Percentiles rank a stretch among this genome's conserved stretches.
Evolutionary conservation across 2,329 filamentous ascomycete genomes (phyloP).

Genomic region (Beauveria bassiana): DNA sequence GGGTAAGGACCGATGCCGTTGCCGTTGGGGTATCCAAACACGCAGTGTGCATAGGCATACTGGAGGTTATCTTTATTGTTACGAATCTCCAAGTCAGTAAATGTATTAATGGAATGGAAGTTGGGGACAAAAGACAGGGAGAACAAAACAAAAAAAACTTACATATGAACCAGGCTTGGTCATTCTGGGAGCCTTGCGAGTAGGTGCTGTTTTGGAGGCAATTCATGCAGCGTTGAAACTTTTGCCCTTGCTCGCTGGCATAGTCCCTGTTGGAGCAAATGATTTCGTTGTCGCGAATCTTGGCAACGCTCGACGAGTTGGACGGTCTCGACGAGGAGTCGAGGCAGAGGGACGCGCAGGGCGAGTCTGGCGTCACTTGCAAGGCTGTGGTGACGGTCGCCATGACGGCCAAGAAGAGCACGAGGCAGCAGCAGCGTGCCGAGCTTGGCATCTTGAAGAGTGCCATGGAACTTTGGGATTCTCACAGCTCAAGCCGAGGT

Average conservation of each 20-base stretch:
- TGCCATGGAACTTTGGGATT: background rate
- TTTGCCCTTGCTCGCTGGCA: slow-evolving; percentile 31
- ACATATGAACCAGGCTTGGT: slow-evolving; percentile 51
- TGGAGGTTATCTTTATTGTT: slow-evolving; percentile 41
- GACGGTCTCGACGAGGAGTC: slow-evolving; percentile 34
- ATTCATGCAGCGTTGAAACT: slow-evolving; percentile 41
- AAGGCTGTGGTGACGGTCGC: slow-evolving; percentile 27
- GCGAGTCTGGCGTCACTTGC: slow-evolving; percentile 46
- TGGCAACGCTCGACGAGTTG: slow-evolving; percentile 39
- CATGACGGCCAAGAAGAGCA: slow-evolving; percentile 1
- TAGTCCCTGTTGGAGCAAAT: slow-evolving; percentile 40
- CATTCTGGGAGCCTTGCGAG: slow-evolving; percentile 38
- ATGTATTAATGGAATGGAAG: no score
- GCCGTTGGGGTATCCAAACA: slow-evolving; percentile 45
- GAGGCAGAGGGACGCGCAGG: slow-evolving; percentile 43
- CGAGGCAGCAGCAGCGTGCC: background rate
- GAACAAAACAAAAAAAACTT: slow-evolving; percentile 22
- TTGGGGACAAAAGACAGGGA: background rate
- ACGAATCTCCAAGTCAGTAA: no score
- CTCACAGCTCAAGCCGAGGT: no score
- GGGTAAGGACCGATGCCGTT: slow-evolving; percentile 36
- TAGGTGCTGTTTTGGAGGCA: slow-evolving; percentile 47
- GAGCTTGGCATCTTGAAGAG: background rate
- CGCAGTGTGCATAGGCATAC: slow-evolving; percentile 43
- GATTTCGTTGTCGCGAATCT: slow-evolving; percentile 37